Evolutionary conservation across 2,329 filamentous ascomycete species (phyloP), one percentile per base, ranked within the genome.

Genomic region (Ophiocordyceps camponoti-leonardi): DNA sequence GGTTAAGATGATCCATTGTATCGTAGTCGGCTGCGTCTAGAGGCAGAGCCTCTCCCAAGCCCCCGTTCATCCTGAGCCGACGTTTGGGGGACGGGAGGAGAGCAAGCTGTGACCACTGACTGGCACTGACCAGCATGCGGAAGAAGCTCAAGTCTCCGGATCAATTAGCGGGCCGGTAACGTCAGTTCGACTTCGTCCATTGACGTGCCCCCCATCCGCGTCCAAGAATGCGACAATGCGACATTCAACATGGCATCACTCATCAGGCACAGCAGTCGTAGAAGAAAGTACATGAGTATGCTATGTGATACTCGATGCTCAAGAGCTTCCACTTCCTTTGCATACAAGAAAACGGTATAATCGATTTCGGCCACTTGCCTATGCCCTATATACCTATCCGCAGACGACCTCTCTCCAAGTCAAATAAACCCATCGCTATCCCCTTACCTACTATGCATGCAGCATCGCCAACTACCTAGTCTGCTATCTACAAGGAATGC

Each of bases 1-100:
- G 73, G 67, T 98, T 96, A 47, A 98, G 75, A 64, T 98, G 87
- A 55, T 86, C 76, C 60, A 96, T 82, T 45, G 92, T 87, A 61
- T 96, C 83, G 67, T 95, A 96, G 63, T 94, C 81, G 62, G 67
- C 73, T 76, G 48, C 61, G 55, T 71, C 67, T 45, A 71, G 56
- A 48, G 65, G 64, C 52, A 60, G 57, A 39, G 57, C 51, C 23
- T 63, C 64, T 39, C 56, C 54, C 42, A 59, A 48, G 45, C 50
- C 54, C 41, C 63, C 63, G 48, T 68, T 68, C 67, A 69, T 70
- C 23, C 44, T 50, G 33, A 44, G 31, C 6, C n/a, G 13, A 12
- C 10, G 35, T 16, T 18, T 4, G 16, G 11, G 20, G 35, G 4
- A 39, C 10, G 4, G n/a, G 18, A 39, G 23, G 30, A 28, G 22